Base-by-base conservation (phyloP, 305 asterid species). In the Solanum hybrid region DNA sequence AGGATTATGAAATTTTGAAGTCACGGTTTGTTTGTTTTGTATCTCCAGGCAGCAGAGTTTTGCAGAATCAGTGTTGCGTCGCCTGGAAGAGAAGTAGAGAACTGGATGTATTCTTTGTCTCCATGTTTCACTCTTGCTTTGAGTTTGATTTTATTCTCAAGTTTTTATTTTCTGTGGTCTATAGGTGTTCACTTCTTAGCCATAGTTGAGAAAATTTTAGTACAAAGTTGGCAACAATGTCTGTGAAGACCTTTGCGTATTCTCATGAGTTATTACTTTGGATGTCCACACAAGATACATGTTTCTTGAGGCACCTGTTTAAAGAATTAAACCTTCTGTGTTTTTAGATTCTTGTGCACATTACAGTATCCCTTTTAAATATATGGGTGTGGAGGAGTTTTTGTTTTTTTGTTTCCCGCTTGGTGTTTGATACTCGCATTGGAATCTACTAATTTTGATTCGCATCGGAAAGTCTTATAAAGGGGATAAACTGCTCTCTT, bases 11-110 rank as follows among this genome's bases (percentile, higher is more conserved):
- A 77, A 77, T 7, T 24, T 83, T 84, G 81, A 70, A 15, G 41
- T 77, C 33, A 39, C 12, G 4, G 9, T 86, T 15, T 14, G 41
- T 76, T 41, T 22, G 79, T 73, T 26, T 89, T 78, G 72, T 15
- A 29, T 80, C 86, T 92, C 57, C 91, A 90, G 93, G 93, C 94
- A 92, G 88, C 92, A 90, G 90, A 91, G 92, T 86, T 92, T 93
- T 88, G 93, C 93, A 61, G 93, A 92, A 78, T 91, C 92, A 13
- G 90, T 91, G 88, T 85, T 93, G 83, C 89, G 87, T 37, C 90
- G 92, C 5, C 89, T 92, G 22, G 92, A 92, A 86, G 93, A 93
- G 89, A 90, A 90, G 79, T 91, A 91, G 83, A 86, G 26, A 68
- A 51, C 65, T 51, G 88, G 88, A 83, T 83, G 27, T 41, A 83